phyloP scores from a whole-genome alignment of 2,329 filamentous ascomycete species.

The Scleromitrula shiraiana region DNA sequence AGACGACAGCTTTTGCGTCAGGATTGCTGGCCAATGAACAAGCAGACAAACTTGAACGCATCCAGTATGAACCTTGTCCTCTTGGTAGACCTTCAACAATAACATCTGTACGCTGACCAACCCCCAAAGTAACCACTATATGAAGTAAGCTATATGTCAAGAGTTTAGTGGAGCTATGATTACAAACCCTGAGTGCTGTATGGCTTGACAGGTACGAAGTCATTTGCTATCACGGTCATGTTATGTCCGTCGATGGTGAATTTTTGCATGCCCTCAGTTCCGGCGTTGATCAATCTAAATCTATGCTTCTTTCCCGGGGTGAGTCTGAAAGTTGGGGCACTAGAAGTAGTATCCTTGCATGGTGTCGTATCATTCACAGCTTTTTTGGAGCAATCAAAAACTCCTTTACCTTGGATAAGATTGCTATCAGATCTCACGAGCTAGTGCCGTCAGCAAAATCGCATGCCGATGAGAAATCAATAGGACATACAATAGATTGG shows the following conservation, averaged over 20 bases:
- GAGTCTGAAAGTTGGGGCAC: conserved; percentile 30
- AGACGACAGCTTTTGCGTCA: conserved; percentile 50
- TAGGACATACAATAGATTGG: neutral
- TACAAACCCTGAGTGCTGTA: conserved; percentile 51
- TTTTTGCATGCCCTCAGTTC: conserved; percentile 37
- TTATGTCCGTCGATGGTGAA: conserved; percentile 41
- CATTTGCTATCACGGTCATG: conserved; percentile 57
- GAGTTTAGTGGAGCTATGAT: neutral
- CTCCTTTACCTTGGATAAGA: conserved; percentile 25
- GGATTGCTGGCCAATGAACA: conserved; percentile 42
- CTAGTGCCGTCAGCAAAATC: no score
- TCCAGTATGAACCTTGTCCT: conserved; percentile 41
- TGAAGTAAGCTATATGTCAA: neutral
- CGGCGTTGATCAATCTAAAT: conserved; percentile 41
- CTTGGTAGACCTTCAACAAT: conserved; percentile 36
- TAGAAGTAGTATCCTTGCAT: conserved; percentile 14
- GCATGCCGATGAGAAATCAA: no score
- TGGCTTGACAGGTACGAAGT: conserved; percentile 50
- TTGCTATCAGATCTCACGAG: conserved; percentile 24
- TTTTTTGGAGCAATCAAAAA: conserved; percentile 16
- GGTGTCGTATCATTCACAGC: neutral
- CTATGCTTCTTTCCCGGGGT: conserved; percentile 35
- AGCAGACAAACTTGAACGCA: conserved; percentile 39
- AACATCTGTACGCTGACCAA: conserved; percentile 35
- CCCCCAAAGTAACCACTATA: conserved; percentile 25